Conservation (phyloP, 2,329 filamentous ascomycete genomes). For the Fusarium albosuccineum region DNA sequence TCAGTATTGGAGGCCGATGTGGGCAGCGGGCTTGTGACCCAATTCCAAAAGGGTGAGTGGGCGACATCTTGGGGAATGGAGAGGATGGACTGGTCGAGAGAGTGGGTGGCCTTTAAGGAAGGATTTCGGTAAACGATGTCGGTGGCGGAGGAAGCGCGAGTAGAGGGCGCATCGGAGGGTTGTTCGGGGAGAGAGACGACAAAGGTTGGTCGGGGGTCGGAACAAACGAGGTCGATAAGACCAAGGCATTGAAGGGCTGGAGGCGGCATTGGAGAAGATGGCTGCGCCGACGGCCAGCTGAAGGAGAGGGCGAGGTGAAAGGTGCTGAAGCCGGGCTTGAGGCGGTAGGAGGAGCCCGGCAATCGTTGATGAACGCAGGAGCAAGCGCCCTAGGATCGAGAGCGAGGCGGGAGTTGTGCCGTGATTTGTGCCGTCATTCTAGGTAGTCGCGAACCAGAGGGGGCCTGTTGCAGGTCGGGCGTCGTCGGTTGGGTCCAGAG, state of each 20-base stretch:
- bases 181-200: constrained; percentile 47
- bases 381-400: constrained; percentile 21
- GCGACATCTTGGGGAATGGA: constrained; percentile 47
- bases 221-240: constrained; percentile 56
- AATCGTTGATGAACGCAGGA: constrained; percentile 5
- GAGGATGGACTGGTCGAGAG: constrained; percentile 50
- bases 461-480: constrained; percentile 1
- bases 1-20: constrained; percentile 15
- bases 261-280: constrained; percentile 40
- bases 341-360: background rate
- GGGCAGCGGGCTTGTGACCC: constrained; percentile 49
- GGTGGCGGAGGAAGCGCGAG: constrained; percentile 13
- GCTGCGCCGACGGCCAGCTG: constrained; percentile 9
- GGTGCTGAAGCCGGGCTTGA: background rate
- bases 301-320: background rate
- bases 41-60: constrained; percentile 55
- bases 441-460: constrained; percentile 22
- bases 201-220: constrained; percentile 58
- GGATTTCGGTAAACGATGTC: constrained; percentile 55
- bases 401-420: constrained; percentile 14
- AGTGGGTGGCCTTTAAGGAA: constrained; percentile 48
- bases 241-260: constrained; percentile 47
- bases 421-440: constrained; percentile 39
- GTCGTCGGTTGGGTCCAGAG: background rate
- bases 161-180: constrained; percentile 9